These are phyloP conservation scores for Sphagnum magellanicum DNA, from an alignment of 228 moss, liverwort and hornwort species.

Conservation along the genomic window DNA sequence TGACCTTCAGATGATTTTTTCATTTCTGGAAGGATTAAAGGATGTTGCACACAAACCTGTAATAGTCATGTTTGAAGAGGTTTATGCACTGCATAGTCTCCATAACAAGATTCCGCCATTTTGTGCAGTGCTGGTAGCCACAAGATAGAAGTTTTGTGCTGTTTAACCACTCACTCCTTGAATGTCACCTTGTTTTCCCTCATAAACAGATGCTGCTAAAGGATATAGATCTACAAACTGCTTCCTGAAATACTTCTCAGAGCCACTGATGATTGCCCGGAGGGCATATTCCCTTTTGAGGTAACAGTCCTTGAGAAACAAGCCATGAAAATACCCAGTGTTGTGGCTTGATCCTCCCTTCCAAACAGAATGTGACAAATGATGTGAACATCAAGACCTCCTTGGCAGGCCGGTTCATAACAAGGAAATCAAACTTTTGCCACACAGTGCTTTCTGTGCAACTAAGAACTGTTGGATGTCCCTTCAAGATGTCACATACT, in stretches of 20 bases:
- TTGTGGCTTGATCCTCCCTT: constrained; percentile 63
- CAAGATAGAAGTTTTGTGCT: too few species aligned
- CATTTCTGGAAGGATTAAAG: too few species aligned
- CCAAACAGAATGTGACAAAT: constrained; percentile 64
- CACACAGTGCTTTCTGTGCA: constrained; percentile 51
- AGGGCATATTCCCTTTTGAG: constrained; percentile 55
- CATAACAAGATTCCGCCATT: too few species aligned
- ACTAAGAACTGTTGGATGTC: constrained; percentile 66
- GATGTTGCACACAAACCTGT: too few species aligned
- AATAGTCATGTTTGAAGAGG: too few species aligned
- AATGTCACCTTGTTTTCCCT: constrained; percentile 3
- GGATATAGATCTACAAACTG: constrained; percentile 50
- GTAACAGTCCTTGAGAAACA: constrained; percentile 38
- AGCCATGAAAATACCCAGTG: constrained; percentile 53
- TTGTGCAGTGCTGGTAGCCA: too few species aligned
- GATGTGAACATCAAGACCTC: constrained; percentile 60
- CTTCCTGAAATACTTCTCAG: constrained; percentile 38
- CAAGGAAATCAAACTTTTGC: constrained; percentile 53
- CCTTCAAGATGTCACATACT: constrained; percentile 49
- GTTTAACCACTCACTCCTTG: too few species aligned
- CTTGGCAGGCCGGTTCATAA: constrained; percentile 49
- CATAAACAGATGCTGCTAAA: constrained; percentile 33
- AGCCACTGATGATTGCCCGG: constrained; percentile 58
- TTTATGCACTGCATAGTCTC: too few species aligned
- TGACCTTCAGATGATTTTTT: too few species aligned